A percentile compares a stretch with the other conserved stretches of the same genome.
These are phyloP conservation scores for Rhazya stricta DNA, from an alignment of 257 asterid species.

Conservation along the genomic window DNA sequence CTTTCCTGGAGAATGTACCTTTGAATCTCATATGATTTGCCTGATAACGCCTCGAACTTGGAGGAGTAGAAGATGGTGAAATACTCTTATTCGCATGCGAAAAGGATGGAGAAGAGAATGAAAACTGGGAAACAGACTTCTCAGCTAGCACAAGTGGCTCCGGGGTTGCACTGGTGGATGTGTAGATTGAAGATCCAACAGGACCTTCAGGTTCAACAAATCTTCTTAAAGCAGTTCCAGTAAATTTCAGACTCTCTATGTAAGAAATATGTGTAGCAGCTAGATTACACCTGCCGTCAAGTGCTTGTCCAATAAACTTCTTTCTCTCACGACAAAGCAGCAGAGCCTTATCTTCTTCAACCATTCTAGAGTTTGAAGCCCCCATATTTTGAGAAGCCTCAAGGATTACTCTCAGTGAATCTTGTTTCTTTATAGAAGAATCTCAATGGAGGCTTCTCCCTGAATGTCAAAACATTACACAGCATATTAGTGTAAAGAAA, in stretches of 20 bases:
- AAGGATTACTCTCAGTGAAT: background rate
- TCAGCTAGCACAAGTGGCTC: slow-evolving; percentile 44
- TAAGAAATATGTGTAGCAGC: slow-evolving; percentile 84
- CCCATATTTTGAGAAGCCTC: slow-evolving; percentile 52
- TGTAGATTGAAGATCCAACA: slow-evolving; percentile 40
- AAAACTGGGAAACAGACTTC: slow-evolving; percentile 54
- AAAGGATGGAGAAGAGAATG: slow-evolving; percentile 49
- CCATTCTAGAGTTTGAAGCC: slow-evolving; percentile 67
- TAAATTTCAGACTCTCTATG: slow-evolving; percentile 52
- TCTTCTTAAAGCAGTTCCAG: slow-evolving; percentile 64
- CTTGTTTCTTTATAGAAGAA: background rate
- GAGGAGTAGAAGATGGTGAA: slow-evolving; percentile 63
- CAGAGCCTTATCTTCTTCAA: slow-evolving; percentile 86
- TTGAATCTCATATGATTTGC: slow-evolving; percentile 71
- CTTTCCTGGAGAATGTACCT: slow-evolving; percentile 58
- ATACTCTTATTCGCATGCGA: slow-evolving; percentile 42
- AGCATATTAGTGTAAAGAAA: background rate
- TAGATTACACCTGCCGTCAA: slow-evolving; percentile 80
- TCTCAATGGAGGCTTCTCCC: background rate
- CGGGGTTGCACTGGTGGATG: slow-evolving; percentile 41
- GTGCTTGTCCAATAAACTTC: slow-evolving; percentile 89
- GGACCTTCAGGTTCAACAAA: slow-evolving; percentile 70
- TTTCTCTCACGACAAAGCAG: slow-evolving; percentile 90
- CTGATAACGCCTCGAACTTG: slow-evolving; percentile 35
- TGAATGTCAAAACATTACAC: background rate